Percentiles rank a stretch among this genome's conserved stretches.
phyloP scores from a whole-genome alignment of 2,329 filamentous ascomycete genomes.

The Cladosporium phlei region DNA sequence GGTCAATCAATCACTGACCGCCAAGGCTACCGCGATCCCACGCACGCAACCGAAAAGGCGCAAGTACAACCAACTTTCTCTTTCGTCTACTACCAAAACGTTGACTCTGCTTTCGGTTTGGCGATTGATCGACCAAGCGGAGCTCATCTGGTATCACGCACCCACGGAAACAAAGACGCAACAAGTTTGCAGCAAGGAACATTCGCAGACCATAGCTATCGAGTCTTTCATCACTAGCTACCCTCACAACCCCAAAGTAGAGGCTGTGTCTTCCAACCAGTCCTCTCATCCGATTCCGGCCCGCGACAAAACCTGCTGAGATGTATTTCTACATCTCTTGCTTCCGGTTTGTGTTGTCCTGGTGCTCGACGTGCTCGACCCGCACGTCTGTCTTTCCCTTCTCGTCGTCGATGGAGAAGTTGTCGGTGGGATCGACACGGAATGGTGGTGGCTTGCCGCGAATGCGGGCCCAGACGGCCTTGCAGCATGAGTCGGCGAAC shows the following conservation, averaged over 20 bases:
- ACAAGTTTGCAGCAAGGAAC: constrained; percentile 7
- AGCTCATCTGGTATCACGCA: neutral
- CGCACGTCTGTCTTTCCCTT: constrained; percentile 7
- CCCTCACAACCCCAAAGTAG: constrained; percentile 5
- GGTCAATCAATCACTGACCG: no score
- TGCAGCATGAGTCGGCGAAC: constrained; percentile 12
- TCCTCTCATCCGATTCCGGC: neutral
- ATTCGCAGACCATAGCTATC: constrained; percentile 12
- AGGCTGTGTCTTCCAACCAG: constrained; percentile 3
- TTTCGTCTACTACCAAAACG: no score
- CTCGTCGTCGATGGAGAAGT: constrained; percentile 9
- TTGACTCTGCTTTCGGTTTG: no score
- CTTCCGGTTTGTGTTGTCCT: neutral
- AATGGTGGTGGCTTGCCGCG: constrained; percentile 5
- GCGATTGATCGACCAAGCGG: no score
- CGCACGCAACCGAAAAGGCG: no score
- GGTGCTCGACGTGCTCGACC: constrained; percentile 5
- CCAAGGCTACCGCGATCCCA: no score
- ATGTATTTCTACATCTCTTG: constrained; percentile 7
- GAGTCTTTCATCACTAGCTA: neutral
- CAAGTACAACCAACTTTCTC: no score
- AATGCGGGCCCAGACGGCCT: constrained; percentile 9
- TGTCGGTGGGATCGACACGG: neutral
- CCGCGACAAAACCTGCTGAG: constrained; percentile 8
- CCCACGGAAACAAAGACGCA: neutral